Percentiles rank a stretch among this genome's conserved stretches.
Conservation (phyloP, 345 rosid species). For the Dimocarpus longan region DNA sequence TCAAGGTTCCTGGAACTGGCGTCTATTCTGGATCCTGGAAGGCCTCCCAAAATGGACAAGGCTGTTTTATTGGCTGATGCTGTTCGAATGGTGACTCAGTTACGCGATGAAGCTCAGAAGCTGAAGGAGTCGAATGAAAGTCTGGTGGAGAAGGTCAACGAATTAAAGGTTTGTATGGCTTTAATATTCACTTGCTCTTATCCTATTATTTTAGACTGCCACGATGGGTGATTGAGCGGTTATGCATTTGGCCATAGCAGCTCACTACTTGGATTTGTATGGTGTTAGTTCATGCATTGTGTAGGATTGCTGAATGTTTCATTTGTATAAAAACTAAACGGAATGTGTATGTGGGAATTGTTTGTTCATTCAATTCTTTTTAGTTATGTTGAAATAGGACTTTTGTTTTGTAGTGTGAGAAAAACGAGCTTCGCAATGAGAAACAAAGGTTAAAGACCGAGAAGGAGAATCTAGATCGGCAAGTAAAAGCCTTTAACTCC, state of each 20-base stretch:
- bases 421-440: slow-evolving; percentile 81
- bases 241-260: background rate
- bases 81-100: slow-evolving; percentile 53
- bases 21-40: slow-evolving; percentile 59
- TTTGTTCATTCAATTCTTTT: background rate
- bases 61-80: slow-evolving; percentile 54
- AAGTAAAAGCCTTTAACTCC: slow-evolving; percentile 47
- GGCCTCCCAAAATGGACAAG: slow-evolving; percentile 56
- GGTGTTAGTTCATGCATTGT: no score
- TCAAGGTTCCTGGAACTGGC: slow-evolving; percentile 59
- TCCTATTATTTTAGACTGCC: background rate
- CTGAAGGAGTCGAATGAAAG: slow-evolving; percentile 48
- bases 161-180: slow-evolving; percentile 41
- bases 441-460: slow-evolving; percentile 80
- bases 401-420: slow-evolving; percentile 53
- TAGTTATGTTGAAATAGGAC: slow-evolving; percentile 2
- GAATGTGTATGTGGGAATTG: background rate
- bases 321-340: background rate
- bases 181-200: background rate
- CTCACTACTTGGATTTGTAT: background rate
- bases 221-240: background rate
- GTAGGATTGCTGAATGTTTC: background rate
- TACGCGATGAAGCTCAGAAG: slow-evolving; percentile 53
- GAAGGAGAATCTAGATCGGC: slow-evolving; percentile 74
- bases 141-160: slow-evolving; percentile 54